phyloP scores from a whole-genome alignment of 192 early-diverging fungal genomes.

The Obelidium mucronatum region DNA sequence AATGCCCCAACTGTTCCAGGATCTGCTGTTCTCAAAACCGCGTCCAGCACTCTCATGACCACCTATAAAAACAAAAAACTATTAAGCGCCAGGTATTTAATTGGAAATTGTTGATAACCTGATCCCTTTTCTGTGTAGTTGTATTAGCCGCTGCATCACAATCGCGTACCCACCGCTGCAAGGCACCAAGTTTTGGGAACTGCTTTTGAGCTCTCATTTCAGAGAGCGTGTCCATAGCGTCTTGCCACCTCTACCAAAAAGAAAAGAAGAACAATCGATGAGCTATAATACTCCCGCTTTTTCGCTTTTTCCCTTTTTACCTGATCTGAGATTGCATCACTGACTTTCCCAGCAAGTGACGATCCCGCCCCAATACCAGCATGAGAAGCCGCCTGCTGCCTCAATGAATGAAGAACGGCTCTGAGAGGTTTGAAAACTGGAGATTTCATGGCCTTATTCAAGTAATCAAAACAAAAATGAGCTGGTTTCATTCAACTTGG shows the following conservation, averaged over 20 bases:
- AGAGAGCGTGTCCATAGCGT: conserved; percentile 48
- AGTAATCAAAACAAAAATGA: too few relatives aligned
- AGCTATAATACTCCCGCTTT: conserved; percentile 38
- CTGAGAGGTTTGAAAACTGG: conserved; percentile 62
- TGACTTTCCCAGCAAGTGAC: conserved; percentile 28
- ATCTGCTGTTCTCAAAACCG: conserved; percentile 69
- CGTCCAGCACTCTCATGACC: conserved; percentile 67
- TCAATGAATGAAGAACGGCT: conserved; percentile 56
- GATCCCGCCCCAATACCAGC: conserved; percentile 46
- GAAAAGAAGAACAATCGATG: conserved; percentile 60
- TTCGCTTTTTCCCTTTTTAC: conserved; percentile 1
- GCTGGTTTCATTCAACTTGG: background rate
- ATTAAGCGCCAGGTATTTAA: too few relatives aligned
- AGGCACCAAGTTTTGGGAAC: conserved; percentile 62
- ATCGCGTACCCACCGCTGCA: conserved; percentile 76
- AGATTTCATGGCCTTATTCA: conserved; percentile 42
- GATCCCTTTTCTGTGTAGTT: conserved; percentile 42
- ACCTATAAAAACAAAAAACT: too few relatives aligned
- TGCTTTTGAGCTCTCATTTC: conserved; percentile 32
- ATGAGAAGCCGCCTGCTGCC: conserved; percentile 47
- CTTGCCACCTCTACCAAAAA: conserved; percentile 61
- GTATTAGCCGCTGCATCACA: conserved; percentile 70
- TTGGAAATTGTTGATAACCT: too few relatives aligned
- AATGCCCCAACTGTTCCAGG: conserved; percentile 41
- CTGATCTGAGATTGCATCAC: conserved; percentile 30